Base-by-base conservation (phyloP, 768 basidiomycete species). In the Suillus hirtellus region DNA sequence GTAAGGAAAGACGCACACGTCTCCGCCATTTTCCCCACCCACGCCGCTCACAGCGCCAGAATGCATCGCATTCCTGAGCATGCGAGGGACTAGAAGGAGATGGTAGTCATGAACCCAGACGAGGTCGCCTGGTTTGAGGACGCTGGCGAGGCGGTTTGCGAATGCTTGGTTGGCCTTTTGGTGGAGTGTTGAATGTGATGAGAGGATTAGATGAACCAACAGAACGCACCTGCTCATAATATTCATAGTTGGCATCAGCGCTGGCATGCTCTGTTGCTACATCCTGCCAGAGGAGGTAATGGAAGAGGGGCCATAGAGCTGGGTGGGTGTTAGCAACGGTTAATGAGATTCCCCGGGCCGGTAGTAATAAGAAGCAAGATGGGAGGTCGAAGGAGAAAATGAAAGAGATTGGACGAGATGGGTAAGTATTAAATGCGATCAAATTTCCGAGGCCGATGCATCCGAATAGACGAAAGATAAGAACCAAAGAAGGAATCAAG, bases 261-360 rank as follows among this genome's bases (percentile, higher is more conserved):
- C 90, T 90, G 1, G 91, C 88, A 68, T 92, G 91, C 70, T 95
- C 93, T 34, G 89, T 89, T 10, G 92, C 91, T 64, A 95, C 93
- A 73, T 99, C 97, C 75, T 96, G 95, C 92, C 96, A 97, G 61
- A 98, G 89, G 62, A 99, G 86, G 74, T 99, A 99, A 78, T 99
- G 97, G 85, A 99, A 97, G 47, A 98, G 80, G 1, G 96, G 96
- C 96, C 96, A 99, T 50, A 99, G 87, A 44, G 89, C 95, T 96
- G 70, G 0, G 27, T 59, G 19, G 31, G 21, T 4, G 50, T 52
- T 17, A 52, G 50, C 50, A 52, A 52, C 27, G 15, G 24, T 27
- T 1, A 27, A 21, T 9, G n/a, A 34, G 59, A 17, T 2, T 12
- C n/a, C 37, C 35, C 49, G 31, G 54, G 1, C 15, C 40, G 52